Evolutionary conservation across 805 yeast genomes (phyloP), one percentile per base, ranked within the genome.

Genomic region (Lipomyces yamanashiensis): DNA sequence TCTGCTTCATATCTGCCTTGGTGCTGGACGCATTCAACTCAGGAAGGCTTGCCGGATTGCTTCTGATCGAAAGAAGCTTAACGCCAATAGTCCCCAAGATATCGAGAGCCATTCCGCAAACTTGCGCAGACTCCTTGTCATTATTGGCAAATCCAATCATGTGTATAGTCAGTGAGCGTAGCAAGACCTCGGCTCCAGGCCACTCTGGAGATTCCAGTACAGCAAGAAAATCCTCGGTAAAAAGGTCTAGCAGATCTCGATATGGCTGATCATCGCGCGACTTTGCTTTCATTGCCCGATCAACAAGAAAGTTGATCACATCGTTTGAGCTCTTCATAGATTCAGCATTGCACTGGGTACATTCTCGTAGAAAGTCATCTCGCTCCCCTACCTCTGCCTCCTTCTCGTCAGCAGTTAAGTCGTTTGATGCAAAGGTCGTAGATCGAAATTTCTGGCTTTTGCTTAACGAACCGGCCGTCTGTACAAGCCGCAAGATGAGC

Each of bases 51-150:
- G 45, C 28, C 13, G 53, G 9, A 9, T 28, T 40, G 33, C 52
- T 39, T 10, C 58, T 51, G 15, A 64, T 19, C n/a, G 59, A 13
- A 13, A 62, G 40, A 54, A 87, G 79, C 44, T 77, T 78, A 1
- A 82, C 79, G 0, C 89, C 92, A 33, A 87, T 81, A 13, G 76
- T 62, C 0, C 93, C 92, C n/a, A 85, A 74, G 66, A 85, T 69
- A 59, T 88, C 92, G 56, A 89, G 73, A 2, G 84, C 78, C 64
- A 79, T 80, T 0, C 85, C 77, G 63, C 85, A 88, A 7, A 82
- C 75, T 12, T 72, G 63, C 0, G 82, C 76, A 0, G 81, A 54
- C 50, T 78, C 76, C 36, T 74, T 75, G 12, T 79, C 80, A 1
- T 79, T 63, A 7, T 77, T 69, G 72, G 76, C 63, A 13, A 50